Evolutionary conservation across 352 stramenopile genomes (phyloP), one percentile per base, ranked within the genome.

Genomic region (Peronospora belbahrii): DNA sequence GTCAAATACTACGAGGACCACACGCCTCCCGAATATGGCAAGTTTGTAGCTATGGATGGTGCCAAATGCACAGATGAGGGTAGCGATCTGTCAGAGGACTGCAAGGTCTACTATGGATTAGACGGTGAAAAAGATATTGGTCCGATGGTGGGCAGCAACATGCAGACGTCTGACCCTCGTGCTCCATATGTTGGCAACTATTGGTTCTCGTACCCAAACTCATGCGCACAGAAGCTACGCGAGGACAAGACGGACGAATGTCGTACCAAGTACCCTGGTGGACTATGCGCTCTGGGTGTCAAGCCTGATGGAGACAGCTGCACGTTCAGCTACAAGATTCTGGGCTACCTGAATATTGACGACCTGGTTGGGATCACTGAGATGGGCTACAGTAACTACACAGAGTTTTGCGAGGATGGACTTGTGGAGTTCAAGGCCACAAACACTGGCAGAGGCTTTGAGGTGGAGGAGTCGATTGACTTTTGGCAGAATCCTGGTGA

Each of bases 131-230:
- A 57, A 0, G 64, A 83, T 0, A 35, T 88, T 9, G 77, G 77
- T 7, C 66, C 74, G 6, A 85, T 59, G 17, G 51, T 88, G 4
- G 72, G 77, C 13, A 63, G 53, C 22, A 64, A 67, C 1, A 38
- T 75, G 0, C 52, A 76, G 42, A 62, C 75, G 14, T 71, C 55
- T 4, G 74, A 90, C 4, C 23, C 40, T 9, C 54, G 72, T 6
- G 81, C 81, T 10, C 81, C 79, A 33, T 91, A 94, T 61, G 71
- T 67, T 8, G 57, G 79, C 55, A 88, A 81, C 40, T 79, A 81
- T 54, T 90, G 78, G 82, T 90, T 82, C 57, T 93, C 82, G 13
- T 90, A 84, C 65, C 78, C 81, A 2, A 87, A 86, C 46, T 83
- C 57, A 13, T 91, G 77, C 35, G 71, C 68, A 8, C 51, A 61